Base-by-base conservation (phyloP, 306 rosid species). In the Hylodesmum podocarpum region DNA sequence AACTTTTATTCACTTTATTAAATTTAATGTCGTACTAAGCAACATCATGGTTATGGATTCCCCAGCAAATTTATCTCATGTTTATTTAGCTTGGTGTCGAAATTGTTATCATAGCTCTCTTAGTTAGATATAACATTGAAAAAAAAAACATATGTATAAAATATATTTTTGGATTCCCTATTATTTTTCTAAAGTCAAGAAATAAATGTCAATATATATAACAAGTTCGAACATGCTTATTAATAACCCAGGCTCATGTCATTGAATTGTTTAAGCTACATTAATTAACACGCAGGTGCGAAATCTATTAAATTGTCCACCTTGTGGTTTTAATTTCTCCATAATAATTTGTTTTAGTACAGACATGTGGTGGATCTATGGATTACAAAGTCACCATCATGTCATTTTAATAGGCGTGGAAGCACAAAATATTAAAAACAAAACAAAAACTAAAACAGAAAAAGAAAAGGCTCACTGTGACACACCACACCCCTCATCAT, bases 401-500 rank as follows among this genome's bases (percentile, higher is more conserved):
- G 80, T 80, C 84, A 70, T 73, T 80, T 72, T 25, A 43, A 24
- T 64, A 1, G n/a, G 46, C 31, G 18, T 29, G 16, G 63, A 9
- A 10, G 34, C 36, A 3, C 66, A 44, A 66, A 28, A 15, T 59
- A 59, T 6, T 4, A 29, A 29, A n/a, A 31, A 4, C 10, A 33
- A 8, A 10, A 14, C 63, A 64, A 53, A 14, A 22, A 5, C 13
- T 13, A n/a, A 2, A 22, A 33, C 8, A 19, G 9, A 1, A 1
- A 25, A 54, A 18, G 24, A 4, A 49, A 36, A 59, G 37, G 34
- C 50, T 67, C 50, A 75, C 61, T 62, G 73, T 29, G 66, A 21
- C 75, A 33, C 21, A 58, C 66, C 21, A 58, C 66, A 5, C 61
- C 31, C 70, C 39, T 31, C 86, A 80, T 74, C 67, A 75, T 15